Percentiles rank a stretch among this genome's conserved stretches.
Conservation (phyloP, 1,139 yeast species). For the Suhomyces ambrosiae region DNA sequence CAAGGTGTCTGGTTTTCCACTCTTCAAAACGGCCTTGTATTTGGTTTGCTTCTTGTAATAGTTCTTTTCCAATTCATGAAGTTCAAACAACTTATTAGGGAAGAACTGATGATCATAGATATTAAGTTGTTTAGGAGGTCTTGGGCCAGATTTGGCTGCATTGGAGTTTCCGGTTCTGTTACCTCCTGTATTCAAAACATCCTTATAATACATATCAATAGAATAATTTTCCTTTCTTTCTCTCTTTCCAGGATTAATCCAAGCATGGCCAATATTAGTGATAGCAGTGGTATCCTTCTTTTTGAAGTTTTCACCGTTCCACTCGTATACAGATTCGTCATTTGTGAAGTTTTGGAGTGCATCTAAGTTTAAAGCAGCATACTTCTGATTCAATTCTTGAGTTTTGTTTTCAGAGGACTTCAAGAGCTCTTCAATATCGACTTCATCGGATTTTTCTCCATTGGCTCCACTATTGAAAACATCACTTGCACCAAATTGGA, state of each 20-base stretch:
- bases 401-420: slow-evolving; percentile 66
- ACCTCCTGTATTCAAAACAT: slow-evolving; percentile 70
- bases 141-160: slow-evolving; percentile 47
- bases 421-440: slow-evolving; percentile 65
- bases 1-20: slow-evolving; percentile 44
- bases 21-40: slow-evolving; percentile 50
- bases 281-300: slow-evolving; percentile 55
- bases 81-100: slow-evolving; percentile 59
- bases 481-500: slow-evolving; percentile 76
- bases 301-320: slow-evolving; percentile 84
- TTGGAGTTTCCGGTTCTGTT: slow-evolving; percentile 11
- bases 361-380: slow-evolving; percentile 66
- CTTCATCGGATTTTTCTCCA: slow-evolving; percentile 43
- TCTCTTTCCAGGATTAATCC: slow-evolving; percentile 78
- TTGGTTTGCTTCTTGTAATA: slow-evolving; percentile 56
- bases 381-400: slow-evolving; percentile 60
- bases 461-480: slow-evolving; percentile 43
- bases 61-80: slow-evolving; percentile 67
- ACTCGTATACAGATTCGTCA: slow-evolving; percentile 73
- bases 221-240: slow-evolving; percentile 79
- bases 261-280: slow-evolving; percentile 49
- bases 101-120: slow-evolving; percentile 76
- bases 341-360: slow-evolving; percentile 73
- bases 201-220: slow-evolving; percentile 77
- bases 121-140: slow-evolving; percentile 68